A percentile compares a stretch with the other conserved stretches of the same genome.
Evolutionary conservation across 73 alveolate species (phyloP).

Genomic region (Uronychia binucleata): DNA sequence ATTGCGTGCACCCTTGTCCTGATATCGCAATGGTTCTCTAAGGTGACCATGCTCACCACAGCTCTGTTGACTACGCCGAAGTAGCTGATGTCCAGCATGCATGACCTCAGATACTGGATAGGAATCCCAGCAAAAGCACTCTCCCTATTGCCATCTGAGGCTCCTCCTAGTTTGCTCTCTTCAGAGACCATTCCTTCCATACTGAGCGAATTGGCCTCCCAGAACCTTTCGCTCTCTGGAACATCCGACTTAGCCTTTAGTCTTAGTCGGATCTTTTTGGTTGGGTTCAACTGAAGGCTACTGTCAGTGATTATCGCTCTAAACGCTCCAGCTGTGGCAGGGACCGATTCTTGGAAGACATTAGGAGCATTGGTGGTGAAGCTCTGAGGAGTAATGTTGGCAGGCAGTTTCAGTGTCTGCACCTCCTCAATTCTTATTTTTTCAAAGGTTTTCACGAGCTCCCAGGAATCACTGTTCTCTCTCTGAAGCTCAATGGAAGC

Average conservation of each 20-base stretch:
- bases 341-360: not conserved
- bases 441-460: not conserved
- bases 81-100: slow-evolving; percentile 30
- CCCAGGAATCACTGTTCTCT: not conserved
- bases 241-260: not conserved
- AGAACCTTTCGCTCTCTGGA: too few species aligned
- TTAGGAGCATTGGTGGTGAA: not conserved
- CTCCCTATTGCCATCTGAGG: not conserved
- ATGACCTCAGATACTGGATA: slow-evolving; percentile 28
- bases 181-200: not conserved
- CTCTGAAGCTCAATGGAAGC: not conserved
- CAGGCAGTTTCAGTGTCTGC: not conserved
- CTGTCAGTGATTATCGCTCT: not conserved
- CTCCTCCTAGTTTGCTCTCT: not conserved
- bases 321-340: not conserved
- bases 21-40: not conserved
- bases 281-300: not conserved
- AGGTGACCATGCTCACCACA: not conserved
- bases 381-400: not conserved
- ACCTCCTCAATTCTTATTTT: slow-evolving; percentile 1
- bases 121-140: slow-evolving; percentile 20
- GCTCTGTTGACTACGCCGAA: slow-evolving; percentile 22
- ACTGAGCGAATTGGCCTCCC: not conserved
- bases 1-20: slow-evolving; percentile 5
- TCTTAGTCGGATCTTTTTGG: not conserved